These are phyloP conservation scores for Tricholoma saponaceum DNA, from an alignment of 768 basidiomycete genomes.

Conservation along the genomic window DNA sequence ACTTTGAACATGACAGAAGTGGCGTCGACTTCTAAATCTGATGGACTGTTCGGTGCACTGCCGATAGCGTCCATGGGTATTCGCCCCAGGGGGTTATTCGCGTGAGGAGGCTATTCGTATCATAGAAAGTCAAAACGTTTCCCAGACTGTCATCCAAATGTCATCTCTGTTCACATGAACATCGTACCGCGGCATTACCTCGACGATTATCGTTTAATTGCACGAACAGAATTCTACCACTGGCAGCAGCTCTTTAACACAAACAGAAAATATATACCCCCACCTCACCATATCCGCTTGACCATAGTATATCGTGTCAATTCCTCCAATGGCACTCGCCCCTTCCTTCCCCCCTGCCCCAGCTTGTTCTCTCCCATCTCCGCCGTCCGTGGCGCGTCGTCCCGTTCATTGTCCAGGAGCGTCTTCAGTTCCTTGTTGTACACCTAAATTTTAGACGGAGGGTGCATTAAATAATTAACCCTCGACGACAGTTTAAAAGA, in stretches of 20 bases:
- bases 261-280: background rate
- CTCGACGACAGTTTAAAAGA: background rate
- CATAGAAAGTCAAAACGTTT: no score
- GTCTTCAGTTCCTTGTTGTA: slow-evolving; percentile 82
- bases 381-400: slow-evolving; percentile 61
- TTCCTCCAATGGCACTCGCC: slow-evolving; percentile 75
- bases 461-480: background rate
- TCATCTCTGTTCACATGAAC: background rate
- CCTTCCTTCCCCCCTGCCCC: slow-evolving; percentile 44
- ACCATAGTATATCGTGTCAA: slow-evolving; percentile 96
- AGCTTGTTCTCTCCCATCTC: slow-evolving; percentile 68
- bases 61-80: no score
- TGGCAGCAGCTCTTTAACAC: background rate
- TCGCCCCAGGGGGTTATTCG: no score
- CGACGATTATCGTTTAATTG: background rate
- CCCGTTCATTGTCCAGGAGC: slow-evolving; percentile 61
- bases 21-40: no score
- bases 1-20: no score
- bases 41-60: no score
- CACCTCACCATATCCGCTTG: slow-evolving; percentile 69
- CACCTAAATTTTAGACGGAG: slow-evolving; percentile 34
- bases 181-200: background rate
- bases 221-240: background rate
- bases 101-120: no score
- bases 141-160: no score